Base-by-base conservation (phyloP, 2,329 filamentous ascomycete species). In the Trichophyton equinum region DNA sequence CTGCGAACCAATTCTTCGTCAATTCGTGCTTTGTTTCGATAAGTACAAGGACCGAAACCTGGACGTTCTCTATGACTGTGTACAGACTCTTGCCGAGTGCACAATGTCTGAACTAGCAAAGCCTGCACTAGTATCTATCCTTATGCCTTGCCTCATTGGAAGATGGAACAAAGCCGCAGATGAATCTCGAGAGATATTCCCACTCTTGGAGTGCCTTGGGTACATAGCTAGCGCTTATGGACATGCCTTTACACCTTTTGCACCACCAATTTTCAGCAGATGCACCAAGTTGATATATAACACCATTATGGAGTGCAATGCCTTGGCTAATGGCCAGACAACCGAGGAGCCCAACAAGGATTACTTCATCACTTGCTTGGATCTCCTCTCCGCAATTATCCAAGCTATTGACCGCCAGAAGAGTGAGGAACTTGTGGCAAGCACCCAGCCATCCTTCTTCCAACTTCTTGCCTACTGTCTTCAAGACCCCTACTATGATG, bases 31-130 rank as follows among this genome's bases (percentile, higher is more conserved):
- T 63, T 99, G 94, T 74, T 99, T 99, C 75, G 82, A 80, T 59
- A 91, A 88, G 75, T 99, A 97, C 83, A 97, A 99, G 80, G 92
- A 97, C 74, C 87, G 90, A 69, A 99, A 99, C 77, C 96, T 97
- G 85, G 96, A 95, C 77, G 95, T 97, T 60, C 83, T 99, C 38
- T 99, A 99, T 77, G 94, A 99, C 76, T 97, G 94, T 73, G 89
- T 99, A 38, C 94, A 99, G 76, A 99, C 94, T 0, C 79, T 99
- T 61, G 94, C 94, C 2, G 94, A 99, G 73, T 87, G 90, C 69
- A 87, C 97, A 60, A 91, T 90, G 9, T 85, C 86, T 5, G 84
- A 87, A 38, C 79, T 99, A 65, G 87, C 90, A n/a, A 81, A 84
- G 63, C 87, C 87, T 5, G 83, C 91, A 59, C 82, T 96, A n/a